A percentile compares a stretch with the other conserved stretches of the same genome.
Conservation (phyloP, 805 yeast genomes). For the Blastobotrys chiropterorum region DNA sequence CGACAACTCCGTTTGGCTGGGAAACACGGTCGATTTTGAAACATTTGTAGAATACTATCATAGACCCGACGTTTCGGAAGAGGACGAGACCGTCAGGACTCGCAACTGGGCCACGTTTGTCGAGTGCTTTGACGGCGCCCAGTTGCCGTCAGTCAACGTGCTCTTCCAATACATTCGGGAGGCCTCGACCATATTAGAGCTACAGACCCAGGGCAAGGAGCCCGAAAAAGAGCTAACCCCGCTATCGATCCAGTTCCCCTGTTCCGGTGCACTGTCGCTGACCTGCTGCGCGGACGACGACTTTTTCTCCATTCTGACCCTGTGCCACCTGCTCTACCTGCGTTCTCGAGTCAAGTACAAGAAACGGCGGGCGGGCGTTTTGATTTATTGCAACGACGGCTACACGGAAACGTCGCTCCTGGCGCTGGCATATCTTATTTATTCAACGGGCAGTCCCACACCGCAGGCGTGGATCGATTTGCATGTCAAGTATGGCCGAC, state of each 20-base stretch:
- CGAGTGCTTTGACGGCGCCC: slow-evolving; percentile 29
- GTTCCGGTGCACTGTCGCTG: slow-evolving; percentile 75
- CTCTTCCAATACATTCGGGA: slow-evolving; percentile 22
- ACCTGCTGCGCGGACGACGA: slow-evolving; percentile 63
- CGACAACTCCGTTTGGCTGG: slow-evolving; percentile 59
- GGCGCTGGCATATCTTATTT: slow-evolving; percentile 63
- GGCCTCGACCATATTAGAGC: slow-evolving; percentile 10
- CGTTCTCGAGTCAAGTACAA: slow-evolving; percentile 23
- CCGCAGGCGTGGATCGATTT: slow-evolving; percentile 61
- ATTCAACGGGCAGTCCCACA: slow-evolving; percentile 51
- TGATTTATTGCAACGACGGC: slow-evolving; percentile 82
- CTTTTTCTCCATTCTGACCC: slow-evolving; percentile 55
- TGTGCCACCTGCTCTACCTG: slow-evolving; percentile 60
- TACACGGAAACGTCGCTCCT: slow-evolving; percentile 86
- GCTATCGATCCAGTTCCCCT: slow-evolving; percentile 50
- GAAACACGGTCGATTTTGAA: slow-evolving; percentile 65
- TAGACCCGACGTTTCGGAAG: slow-evolving; percentile 1
- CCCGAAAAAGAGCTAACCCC: slow-evolving; percentile 11
- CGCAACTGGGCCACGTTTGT: slow-evolving; percentile 32
- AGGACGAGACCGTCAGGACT: slow-evolving; percentile 6
- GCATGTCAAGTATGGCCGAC: slow-evolving; percentile 61
- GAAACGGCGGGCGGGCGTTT: slow-evolving; percentile 29
- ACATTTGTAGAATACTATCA: slow-evolving; percentile 15
- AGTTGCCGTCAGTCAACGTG: slow-evolving; percentile 17
- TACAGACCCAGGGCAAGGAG: not conserved